Evolutionary conservation across 2,329 filamentous ascomycete species (phyloP), one percentile per base, ranked within the genome.

Genomic region (Chrysoporthe deuterocubensis): DNA sequence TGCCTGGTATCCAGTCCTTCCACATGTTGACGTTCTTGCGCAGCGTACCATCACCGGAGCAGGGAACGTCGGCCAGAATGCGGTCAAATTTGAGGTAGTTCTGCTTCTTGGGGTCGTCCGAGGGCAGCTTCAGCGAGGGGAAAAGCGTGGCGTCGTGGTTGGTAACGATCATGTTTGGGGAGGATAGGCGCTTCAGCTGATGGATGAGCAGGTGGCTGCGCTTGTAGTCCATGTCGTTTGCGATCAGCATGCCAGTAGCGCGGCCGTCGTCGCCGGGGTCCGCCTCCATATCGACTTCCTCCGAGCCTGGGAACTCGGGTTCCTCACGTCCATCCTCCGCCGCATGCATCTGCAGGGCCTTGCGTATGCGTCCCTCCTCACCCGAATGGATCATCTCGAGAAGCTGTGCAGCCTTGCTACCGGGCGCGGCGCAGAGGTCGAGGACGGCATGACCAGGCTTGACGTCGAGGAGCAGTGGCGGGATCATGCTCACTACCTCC

Each of bases 401-500:
- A 67, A 99, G 82, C 82, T 99, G 96, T 3, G 94, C 93, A 14
- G 96, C 94, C 84, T 99, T 99, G 84, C 95, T 98, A 69, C 96
- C 96, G 1, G 96, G 96, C 0, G 96, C 96, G 69, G 96, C 96
- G 80, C 96, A 99, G 83, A 99, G 90, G 79, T 99, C 96, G 73
- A 99, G 82, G 11, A 97, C 94, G 1, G 91, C 92, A 90, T 97
- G 97, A 64, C 94, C 93, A 4, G 96, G 94, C 73, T 89, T 89
- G 62, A 98, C 85, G 75, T 98, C 94, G 84, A 99, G 92, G 74
- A 98, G 85, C 73, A 98, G 86, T 37, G 96, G 96, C 37, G 96
- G 96, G 71, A 99, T 98, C 96, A 99, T 99, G 83, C 93, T 97
- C 75, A 99, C 96, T 57, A 97, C 91, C 82, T 99, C 96, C 80